Percentiles rank a stretch among this genome's conserved stretches.
Evolutionary conservation across 176 grass and related monocot genomes (phyloP).

Genomic region (Hsuehochloa calcarea): DNA sequence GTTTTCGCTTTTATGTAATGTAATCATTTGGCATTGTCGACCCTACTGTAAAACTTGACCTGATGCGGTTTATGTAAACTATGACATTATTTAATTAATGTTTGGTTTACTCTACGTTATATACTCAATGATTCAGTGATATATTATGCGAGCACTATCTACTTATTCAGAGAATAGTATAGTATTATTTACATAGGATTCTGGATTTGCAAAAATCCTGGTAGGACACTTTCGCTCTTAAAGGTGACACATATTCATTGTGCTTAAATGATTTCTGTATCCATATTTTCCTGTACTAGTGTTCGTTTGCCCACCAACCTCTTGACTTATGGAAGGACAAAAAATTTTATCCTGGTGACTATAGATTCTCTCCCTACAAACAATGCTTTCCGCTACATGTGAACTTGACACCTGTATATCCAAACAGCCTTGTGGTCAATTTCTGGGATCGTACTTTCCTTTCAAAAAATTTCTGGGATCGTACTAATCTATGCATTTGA

Average conservation of each 20-base stretch:
- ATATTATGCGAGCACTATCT: too few relatives aligned
- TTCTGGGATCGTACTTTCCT: background rate
- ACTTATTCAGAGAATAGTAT: too few relatives aligned
- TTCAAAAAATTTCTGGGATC: background rate
- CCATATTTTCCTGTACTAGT: background rate
- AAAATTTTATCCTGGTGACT: background rate
- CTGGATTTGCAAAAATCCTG: too few relatives aligned
- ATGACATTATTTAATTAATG: too few relatives aligned
- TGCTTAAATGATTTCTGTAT: background rate
- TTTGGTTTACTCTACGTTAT: too few relatives aligned
- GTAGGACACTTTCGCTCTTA: too few relatives aligned
- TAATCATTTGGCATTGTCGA: too few relatives aligned
- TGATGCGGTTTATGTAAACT: too few relatives aligned
- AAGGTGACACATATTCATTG: background rate
- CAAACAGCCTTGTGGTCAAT: background rate
- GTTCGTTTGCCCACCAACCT: conserved; percentile 26
- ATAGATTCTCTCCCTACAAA: background rate
- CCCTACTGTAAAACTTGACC: too few relatives aligned
- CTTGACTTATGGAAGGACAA: background rate
- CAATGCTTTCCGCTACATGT: background rate
- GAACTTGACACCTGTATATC: background rate
- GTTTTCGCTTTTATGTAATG: too few relatives aligned
- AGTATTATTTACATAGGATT: too few relatives aligned
- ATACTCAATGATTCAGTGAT: too few relatives aligned
- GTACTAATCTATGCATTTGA: conserved; percentile 10